Base-by-base conservation (phyloP, 179 eudicot species). In the Carnegiea gigantea region DNA sequence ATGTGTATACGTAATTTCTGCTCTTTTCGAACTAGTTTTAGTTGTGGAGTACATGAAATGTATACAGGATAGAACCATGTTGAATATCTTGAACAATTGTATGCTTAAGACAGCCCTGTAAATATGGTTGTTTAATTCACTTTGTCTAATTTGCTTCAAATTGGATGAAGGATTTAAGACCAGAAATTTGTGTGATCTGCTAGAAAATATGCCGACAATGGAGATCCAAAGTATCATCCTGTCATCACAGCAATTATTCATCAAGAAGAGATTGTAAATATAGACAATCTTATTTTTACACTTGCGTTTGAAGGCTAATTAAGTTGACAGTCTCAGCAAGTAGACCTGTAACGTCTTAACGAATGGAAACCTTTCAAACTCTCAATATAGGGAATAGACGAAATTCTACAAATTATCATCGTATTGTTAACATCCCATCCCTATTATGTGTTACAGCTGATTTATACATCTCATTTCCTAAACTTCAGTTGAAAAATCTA, bases 381-480 rank as follows among this genome's bases (percentile, higher is more conserved):
- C 14, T 48, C 53, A 9, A 48, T 48, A 48, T 13, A 9, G 15
- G 53, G 1, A 11, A 13, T 2, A 48, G 13, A 48, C 14, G 3
- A 48, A 10, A 48, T 48, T 48, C 14, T 48, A 9, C 15, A 9
- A 48, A 13, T 48, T 9, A 48, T 23, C 40, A 75, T 54, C 44
- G 51, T 46, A 28, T 49, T 75, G 5, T 54, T 12, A 23, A 44
- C 18, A 28, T 74, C 8, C 6, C 26, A 49, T 26, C 26, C 40
- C 15, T n/a, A 49, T 28, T 4, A n/a, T 44, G 18, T n/a, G 15
- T 73, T 2, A 43, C 7, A 9, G 18, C 76, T 43, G 54, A 73
- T 43, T n/a, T 73, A 73, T 73, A 73, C 76, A 73, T 73, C 20
- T 44, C 75, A 43, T 15, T 73, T 44, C 33, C 54, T 9, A n/a